These are phyloP conservation scores for Conticribra weissflogii DNA, from an alignment of 108 stramenopile species.

Conservation along the genomic window DNA sequence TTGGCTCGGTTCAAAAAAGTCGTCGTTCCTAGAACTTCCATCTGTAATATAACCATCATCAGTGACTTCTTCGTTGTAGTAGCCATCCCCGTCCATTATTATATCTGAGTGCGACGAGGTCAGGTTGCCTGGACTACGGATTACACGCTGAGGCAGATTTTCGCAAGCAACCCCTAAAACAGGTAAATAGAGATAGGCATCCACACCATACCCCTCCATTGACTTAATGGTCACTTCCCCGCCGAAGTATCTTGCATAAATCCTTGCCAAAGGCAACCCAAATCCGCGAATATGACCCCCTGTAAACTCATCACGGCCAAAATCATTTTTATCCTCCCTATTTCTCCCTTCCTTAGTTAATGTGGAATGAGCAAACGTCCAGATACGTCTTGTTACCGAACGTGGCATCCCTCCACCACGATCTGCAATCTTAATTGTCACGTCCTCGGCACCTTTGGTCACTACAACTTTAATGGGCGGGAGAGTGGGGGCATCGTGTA, in stretches of 20 bases:
- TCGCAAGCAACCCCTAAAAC: slow-evolving; percentile 86
- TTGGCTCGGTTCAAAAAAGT: slow-evolving; percentile 31
- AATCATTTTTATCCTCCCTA: slow-evolving; percentile 54
- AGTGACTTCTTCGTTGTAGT: slow-evolving; percentile 10
- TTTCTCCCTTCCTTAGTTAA: slow-evolving; percentile 52
- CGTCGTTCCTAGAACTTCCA: slow-evolving; percentile 31
- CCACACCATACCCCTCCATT: slow-evolving; percentile 99
- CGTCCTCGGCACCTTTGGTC: slow-evolving; percentile 96
- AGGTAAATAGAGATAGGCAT: slow-evolving; percentile 95
- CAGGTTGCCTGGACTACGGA: slow-evolving; percentile 73
- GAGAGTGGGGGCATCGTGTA: slow-evolving; percentile 57
- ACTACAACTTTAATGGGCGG: slow-evolving; percentile 92
- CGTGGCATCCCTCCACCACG: slow-evolving; percentile 97
- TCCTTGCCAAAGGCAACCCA: slow-evolving; percentile 94
- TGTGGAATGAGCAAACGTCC: slow-evolving; percentile 96
- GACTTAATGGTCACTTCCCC: slow-evolving; percentile 96
- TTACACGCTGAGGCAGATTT: slow-evolving; percentile 80
- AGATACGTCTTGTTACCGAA: slow-evolving; percentile 87
- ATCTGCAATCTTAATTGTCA: slow-evolving; percentile 97
- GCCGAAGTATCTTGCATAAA: slow-evolving; percentile 98
- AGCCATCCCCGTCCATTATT: slow-evolving; percentile 29
- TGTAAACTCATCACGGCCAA: slow-evolving; percentile 62
- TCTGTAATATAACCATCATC: slow-evolving; percentile 27
- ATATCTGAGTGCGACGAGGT: slow-evolving; percentile 47
- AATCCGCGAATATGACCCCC: slow-evolving; percentile 84